A percentile compares a stretch with the other conserved stretches of the same genome.
Evolutionary conservation across 2,329 filamentous ascomycete species (phyloP).

Genomic region (Penicillium sp.): DNA sequence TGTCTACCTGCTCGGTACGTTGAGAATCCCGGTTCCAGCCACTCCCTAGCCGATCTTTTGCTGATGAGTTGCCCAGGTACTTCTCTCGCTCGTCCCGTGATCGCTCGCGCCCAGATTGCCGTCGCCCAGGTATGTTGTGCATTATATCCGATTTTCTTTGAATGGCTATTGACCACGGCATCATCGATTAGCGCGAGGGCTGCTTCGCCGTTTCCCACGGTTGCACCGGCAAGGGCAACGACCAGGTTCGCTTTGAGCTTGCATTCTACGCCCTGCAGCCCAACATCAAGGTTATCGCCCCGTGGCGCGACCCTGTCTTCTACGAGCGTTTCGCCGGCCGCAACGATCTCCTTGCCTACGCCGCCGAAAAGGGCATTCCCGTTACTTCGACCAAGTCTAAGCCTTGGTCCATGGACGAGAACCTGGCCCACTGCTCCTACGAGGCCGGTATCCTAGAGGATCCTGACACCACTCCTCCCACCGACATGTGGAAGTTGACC

Average conservation of each 20-base stretch:
- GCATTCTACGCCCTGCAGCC: slow-evolving; percentile 51
- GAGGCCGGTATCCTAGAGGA: slow-evolving; percentile 65
- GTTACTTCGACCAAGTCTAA: slow-evolving; percentile 49
- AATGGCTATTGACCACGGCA: neutral
- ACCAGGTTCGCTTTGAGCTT: slow-evolving; percentile 51
- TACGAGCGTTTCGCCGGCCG: slow-evolving; percentile 50
- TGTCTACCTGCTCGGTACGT: slow-evolving; percentile 56
- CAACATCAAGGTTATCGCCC: slow-evolving; percentile 50
- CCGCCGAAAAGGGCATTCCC: slow-evolving; percentile 47
- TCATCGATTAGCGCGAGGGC: slow-evolving; percentile 37
- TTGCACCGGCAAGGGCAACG: slow-evolving; percentile 50
- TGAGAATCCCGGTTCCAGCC: slow-evolving; percentile 6
- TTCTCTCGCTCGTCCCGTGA: slow-evolving; percentile 47
- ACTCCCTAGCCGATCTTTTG: neutral
- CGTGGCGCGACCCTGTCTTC: slow-evolving; percentile 50
- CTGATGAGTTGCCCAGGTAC: slow-evolving; percentile 26
- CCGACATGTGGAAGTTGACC: slow-evolving; percentile 74
- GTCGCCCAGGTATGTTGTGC: slow-evolving; percentile 26
- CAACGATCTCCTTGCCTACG: slow-evolving; percentile 51
- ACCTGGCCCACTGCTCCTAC: slow-evolving; percentile 65
- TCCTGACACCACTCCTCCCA: slow-evolving; percentile 61
- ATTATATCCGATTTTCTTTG: neutral
- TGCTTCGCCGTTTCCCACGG: slow-evolving; percentile 47
- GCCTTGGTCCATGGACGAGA: slow-evolving; percentile 54
- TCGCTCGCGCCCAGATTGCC: slow-evolving; percentile 46